phyloP scores from a whole-genome alignment of 2,329 filamentous ascomycete genomes.

The Stagonosporopsis vannaccii region DNA sequence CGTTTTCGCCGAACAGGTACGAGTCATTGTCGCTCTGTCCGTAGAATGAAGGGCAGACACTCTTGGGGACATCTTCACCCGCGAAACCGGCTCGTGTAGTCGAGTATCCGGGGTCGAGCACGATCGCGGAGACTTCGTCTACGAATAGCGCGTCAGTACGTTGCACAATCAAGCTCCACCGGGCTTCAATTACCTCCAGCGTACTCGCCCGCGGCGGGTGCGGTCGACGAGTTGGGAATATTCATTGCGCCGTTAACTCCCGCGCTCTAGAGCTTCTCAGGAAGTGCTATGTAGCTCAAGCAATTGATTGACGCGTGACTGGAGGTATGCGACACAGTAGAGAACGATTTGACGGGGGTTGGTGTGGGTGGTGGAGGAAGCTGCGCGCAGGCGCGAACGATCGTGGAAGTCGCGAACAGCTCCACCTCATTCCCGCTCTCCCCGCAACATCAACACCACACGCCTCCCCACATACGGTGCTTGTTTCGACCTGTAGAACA shows the following conservation, averaged over 20 bases:
- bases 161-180: constrained; percentile 8
- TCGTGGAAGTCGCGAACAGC: constrained; percentile 14
- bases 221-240: constrained; percentile 47
- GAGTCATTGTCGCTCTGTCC: constrained; percentile 62
- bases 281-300: background rate
- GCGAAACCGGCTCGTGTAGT: constrained; percentile 94
- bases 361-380: constrained; percentile 36
- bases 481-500: constrained; percentile 10
- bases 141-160: constrained; percentile 18
- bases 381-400: constrained; percentile 10
- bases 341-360: constrained; percentile 25
- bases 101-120: constrained; percentile 93
- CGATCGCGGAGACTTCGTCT: constrained; percentile 98
- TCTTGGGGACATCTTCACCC: constrained; percentile 96
- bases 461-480: constrained; percentile 17
- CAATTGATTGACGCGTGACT: constrained; percentile 38
- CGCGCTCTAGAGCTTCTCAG: constrained; percentile 6
- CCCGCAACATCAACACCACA: constrained; percentile 10
- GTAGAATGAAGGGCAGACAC: constrained; percentile 89
- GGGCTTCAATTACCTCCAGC: constrained; percentile 50
- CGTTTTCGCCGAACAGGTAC: constrained; percentile 86
- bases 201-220: constrained; percentile 55
- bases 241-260: constrained; percentile 39
- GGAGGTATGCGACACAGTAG: background rate
- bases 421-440: constrained; percentile 27